A percentile compares a stretch with the other conserved stretches of the same genome.
Evolutionary conservation across 208 protist species (phyloP).

Genomic region (Trichomonas gallinae): DNA sequence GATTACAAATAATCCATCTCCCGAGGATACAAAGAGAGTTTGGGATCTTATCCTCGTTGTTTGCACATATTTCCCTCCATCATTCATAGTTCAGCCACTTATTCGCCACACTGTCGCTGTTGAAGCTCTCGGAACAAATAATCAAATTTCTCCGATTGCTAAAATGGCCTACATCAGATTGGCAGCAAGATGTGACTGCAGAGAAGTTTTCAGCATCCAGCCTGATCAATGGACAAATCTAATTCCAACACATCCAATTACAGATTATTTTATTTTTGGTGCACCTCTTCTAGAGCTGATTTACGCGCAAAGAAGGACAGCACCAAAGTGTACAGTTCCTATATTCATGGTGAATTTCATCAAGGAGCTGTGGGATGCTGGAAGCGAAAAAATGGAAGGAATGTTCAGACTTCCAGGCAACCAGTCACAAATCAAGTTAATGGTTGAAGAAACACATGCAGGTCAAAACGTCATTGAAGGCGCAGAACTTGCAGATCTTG

Average conservation of each 20-base stretch:
- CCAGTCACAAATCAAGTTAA: not conserved
- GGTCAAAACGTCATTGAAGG: not conserved
- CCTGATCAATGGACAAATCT: not conserved
- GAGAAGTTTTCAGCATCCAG: not conserved
- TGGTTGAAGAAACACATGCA: not conserved
- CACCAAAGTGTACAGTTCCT: not conserved
- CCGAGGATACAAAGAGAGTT: not conserved
- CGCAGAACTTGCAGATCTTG: not conserved
- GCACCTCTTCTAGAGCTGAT: not conserved
- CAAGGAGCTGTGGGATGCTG: not conserved
- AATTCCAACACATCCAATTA: not conserved
- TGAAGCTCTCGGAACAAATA: not conserved
- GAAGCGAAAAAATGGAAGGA: not conserved
- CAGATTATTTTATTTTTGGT: not conserved
- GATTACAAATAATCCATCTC: not conserved
- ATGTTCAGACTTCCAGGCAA: not conserved
- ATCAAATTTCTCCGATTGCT: not conserved
- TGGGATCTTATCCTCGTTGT: not conserved
- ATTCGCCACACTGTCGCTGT: not conserved
- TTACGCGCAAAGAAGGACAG: not conserved
- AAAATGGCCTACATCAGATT: not conserved
- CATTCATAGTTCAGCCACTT: not conserved
- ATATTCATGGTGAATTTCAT: not conserved
- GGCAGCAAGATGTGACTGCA: not conserved
- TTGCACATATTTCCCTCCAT: not conserved